Base-by-base conservation (phyloP, 208 protist species). In the Trypanosoma melophagium region DNA sequence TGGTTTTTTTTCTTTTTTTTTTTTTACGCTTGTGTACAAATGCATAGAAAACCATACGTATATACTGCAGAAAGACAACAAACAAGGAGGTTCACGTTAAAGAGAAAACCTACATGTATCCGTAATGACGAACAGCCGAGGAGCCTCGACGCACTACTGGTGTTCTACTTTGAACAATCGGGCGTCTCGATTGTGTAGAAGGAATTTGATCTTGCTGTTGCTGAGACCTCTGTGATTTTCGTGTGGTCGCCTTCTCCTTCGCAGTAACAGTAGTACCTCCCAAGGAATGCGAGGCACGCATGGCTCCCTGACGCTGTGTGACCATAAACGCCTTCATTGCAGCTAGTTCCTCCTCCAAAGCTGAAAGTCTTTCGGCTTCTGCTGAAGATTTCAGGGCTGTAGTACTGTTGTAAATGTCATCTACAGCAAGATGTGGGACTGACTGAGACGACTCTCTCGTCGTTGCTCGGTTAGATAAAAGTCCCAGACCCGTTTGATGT, bases 71-170 rank as follows among this genome's bases (percentile, higher is more conserved):
- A 69, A 47, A 44, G 61, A 60, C 52, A 12, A 57, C 58, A 64
- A 64, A 62, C 7, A 53, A 69, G 54, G 25, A 60, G 24, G 55
- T 49, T 56, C 66, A 45, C 24, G 38, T 41, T 35, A 17, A 41
- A 56, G 35, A 57, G 57, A 59, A 47, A 7, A 56, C 7, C 68
- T 64, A 90, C 16, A 45, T 52, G 35, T 84, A 81, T 28, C 87
- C 87, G 64, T 93, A 90, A 51, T 93, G 87, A 21, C 87, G 83
- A 21, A 93, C 87, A 24, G 78, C 79, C 21, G 76, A 64, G 25
- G 49, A 65, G 17, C 87, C 87, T 22, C 74, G 73, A 13, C 79
- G 83, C 21, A 93, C 69, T 21, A 93, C 69, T 22, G 76, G 56
- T 21, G 35, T 67, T 28, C 25, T 44, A 35, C 38, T 42, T 19